Base-by-base conservation (phyloP, 2,329 filamentous ascomycete species). In the Colletotrichum magnum region DNA sequence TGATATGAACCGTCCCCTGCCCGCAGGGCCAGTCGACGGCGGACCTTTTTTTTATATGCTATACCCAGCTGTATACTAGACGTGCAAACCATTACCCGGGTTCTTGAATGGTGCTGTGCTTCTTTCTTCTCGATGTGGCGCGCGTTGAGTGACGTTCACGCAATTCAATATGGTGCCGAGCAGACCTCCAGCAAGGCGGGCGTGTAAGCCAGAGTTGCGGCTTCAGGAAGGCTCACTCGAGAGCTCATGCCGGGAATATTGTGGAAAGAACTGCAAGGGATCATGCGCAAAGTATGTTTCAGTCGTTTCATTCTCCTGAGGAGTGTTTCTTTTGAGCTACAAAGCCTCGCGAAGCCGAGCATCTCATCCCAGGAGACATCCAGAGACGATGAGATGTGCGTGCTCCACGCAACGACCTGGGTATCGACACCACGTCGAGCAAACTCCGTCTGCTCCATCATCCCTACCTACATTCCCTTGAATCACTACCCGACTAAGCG, bases 1-100 rank as follows among this genome's bases (percentile, higher is more conserved):
- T n/a, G 26, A 41, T 45, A 7, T 16, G 13, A 36, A 21, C 26
- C 28, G 51, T 41, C 32, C 13, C 59, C 43, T 24, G 3, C 50
- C 36, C 15, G 24, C 45, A 57, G 51, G 36, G 43, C 32, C 26
- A 36, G n/a, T n/a, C 56, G 18, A 61, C n/a, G 15, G 28, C 28
- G 24, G 52, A 16, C 28, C 32, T 26, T 32, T 45, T 70, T 59
- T 41, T 28, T 21, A 69, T 64, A 70, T 66, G 67, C 61, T 61
- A 70, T 70, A 70, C 67, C 69, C 69, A 64, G 45, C 58, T 71
- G 69, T 71, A 71, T 48, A 70, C 48, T 71, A 71, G 66, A 64
- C 48, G 60, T 64, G 69, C 50, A 64, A 51, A 57, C 2, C 69
- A 69, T 57, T 56, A 53, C 51, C 21, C 32, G 43, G 28, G 39